Percentiles rank a stretch among this genome's conserved stretches.
Conservation (phyloP, 139 green algal species). For the Coelastrella sp. region DNA sequence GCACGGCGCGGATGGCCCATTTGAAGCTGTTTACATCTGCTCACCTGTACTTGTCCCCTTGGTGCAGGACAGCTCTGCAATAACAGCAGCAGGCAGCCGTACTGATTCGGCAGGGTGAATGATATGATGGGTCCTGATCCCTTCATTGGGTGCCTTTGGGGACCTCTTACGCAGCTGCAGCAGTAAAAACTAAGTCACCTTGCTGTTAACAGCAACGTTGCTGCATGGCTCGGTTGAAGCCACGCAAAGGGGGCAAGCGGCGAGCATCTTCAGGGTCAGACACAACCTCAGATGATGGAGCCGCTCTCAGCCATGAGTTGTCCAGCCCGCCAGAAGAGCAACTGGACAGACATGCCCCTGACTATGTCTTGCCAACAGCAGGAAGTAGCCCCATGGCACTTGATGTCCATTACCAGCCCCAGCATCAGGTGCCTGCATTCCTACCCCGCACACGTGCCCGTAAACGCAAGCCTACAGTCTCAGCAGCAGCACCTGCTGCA, state of each 20-base stretch:
- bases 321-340: neutral
- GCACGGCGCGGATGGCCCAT: no score
- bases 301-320: neutral
- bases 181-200: no score
- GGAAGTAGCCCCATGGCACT: neutral
- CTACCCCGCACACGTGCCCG: neutral
- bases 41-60: no score
- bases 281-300: neutral
- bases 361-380: neutral
- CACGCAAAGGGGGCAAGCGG: neutral
- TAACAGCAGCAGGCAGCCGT: no score
- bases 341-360: neutral
- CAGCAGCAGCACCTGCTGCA: neutral
- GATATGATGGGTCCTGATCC: no score
- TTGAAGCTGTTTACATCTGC: no score
- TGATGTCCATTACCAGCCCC: neutral
- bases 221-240: slow-evolving; percentile 31
- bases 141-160: no score
- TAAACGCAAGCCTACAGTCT: neutral
- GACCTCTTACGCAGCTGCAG: no score
- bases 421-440: neutral
- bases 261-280: neutral
- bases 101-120: no score
- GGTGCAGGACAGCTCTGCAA: no score
- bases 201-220: neutral